Evolutionary conservation across 2,329 filamentous ascomycete genomes (phyloP), one percentile per base, ranked within the genome.

Genomic region (Aspergillus pseudoterreus): DNA sequence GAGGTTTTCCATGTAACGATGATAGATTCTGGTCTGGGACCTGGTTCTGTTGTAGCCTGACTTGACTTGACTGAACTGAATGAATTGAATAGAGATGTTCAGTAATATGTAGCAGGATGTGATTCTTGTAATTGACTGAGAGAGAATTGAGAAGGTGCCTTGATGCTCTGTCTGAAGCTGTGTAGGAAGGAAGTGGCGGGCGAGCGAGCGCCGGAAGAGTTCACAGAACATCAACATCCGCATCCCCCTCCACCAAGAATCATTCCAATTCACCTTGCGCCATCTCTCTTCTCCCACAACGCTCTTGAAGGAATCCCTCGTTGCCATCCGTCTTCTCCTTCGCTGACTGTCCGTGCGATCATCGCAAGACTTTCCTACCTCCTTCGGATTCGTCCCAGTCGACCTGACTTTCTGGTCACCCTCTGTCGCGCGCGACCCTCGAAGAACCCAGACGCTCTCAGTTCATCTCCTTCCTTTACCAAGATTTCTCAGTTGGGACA

Each of bases 401-500:
- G 42, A 44, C 46, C 54, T 55, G 51, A 33, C 53, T 53, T 10
- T 17, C 15, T 14, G 14, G 39, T 50, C 51, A 52, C 46, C 50
- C 51, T 41, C 43, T 43, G 41, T 51, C 39, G 39, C 52, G 52
- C 52, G 53, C 49, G 51, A 53, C 48, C 43, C 44, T 51, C 48
- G 39, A 45, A 36, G 21, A 5, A 36, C 51, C 41, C 33, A 43
- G 45, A 45, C 49, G 50, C 38, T 51, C 27, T 38, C 46, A 36
- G 36, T 39, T 22, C 39, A 3, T 22, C 19, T 19, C 39, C 15
- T 22, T 42, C 19, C 43, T 36, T 41, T 12, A 30, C 27, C 6
- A 30, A 30, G 27, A 11, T 36, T 43, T 19, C 38, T 47, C 41
- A 14, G 41, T 42, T 43, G 41, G 35, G 17, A 44, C 15, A 45